Conservation (phyloP, 129 eudicot genomes). For the Chrysanthemum lavandulifolium region DNA sequence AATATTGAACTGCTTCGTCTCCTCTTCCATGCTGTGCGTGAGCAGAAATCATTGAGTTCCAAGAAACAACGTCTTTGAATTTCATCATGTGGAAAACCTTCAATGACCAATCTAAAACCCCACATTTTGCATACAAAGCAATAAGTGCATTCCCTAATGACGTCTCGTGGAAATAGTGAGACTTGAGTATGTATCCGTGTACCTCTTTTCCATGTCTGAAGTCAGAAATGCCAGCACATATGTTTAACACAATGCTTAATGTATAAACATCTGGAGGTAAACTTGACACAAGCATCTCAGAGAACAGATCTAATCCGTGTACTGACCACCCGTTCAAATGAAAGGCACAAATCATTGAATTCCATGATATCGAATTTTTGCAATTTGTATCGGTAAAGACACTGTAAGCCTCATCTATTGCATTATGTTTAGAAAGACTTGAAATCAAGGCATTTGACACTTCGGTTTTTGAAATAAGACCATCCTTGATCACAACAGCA, state of each 20-base stretch:
- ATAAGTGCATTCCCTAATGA: conserved; percentile 74
- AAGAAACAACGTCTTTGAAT: conserved; percentile 53
- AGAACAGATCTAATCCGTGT: conserved; percentile 46
- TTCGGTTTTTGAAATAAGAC: conserved; percentile 53
- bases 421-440: conserved; percentile 51
- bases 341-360: conserved; percentile 67
- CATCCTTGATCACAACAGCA: conserved; percentile 44
- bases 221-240: conserved; percentile 63
- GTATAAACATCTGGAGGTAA: conserved; percentile 61
- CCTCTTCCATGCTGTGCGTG: conserved; percentile 74
- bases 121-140: conserved; percentile 75
- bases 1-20: conserved; percentile 53
- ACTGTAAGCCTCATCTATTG: conserved; percentile 40
- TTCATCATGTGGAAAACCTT: conserved; percentile 55
- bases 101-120: conserved; percentile 46
- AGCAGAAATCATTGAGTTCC: conserved; percentile 92
- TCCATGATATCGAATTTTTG: conserved; percentile 77
- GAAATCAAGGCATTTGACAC: conserved; percentile 79
- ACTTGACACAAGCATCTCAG: conserved; percentile 35
- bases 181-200: conserved; percentile 59
- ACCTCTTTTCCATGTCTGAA: conserved; percentile 58
- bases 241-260: conserved; percentile 54
- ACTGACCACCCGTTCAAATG: conserved; percentile 47
- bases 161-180: conserved; percentile 37
- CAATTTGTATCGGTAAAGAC: conserved; percentile 36